Evolutionary conservation across 2,329 filamentous ascomycete species (phyloP).

Genomic region (Tolypocladium inflatum): DNA sequence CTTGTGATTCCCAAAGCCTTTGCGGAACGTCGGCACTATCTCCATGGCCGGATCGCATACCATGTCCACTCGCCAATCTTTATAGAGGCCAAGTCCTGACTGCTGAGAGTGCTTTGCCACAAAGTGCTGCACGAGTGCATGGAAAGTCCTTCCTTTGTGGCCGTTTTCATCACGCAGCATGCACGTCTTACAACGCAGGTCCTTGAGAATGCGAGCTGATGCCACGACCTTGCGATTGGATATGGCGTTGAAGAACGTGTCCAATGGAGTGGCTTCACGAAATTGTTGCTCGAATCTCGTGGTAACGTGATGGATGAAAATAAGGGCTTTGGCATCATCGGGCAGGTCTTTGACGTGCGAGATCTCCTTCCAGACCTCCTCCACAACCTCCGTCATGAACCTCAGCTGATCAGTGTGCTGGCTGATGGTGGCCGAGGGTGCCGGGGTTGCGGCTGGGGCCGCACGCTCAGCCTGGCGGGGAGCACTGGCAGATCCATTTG

Average conservation of each 20-base stretch:
- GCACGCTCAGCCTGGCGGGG: background rate
- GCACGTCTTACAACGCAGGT: constrained; percentile 47
- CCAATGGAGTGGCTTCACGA: constrained; percentile 44
- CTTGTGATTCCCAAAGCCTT: constrained; percentile 17
- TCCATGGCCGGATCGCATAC: constrained; percentile 28
- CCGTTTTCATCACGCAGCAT: constrained; percentile 7
- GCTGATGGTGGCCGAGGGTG: background rate
- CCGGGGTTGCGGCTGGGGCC: background rate
- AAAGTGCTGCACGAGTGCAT: constrained; percentile 53
- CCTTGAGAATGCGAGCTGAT: constrained; percentile 42
- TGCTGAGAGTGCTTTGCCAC: constrained; percentile 30
- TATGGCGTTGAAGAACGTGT: constrained; percentile 49
- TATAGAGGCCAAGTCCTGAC: constrained; percentile 11
- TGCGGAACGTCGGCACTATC: constrained; percentile 17
- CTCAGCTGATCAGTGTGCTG: constrained; percentile 37
- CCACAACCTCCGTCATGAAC: constrained; percentile 43
- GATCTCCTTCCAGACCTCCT: constrained; percentile 54
- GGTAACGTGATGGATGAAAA: constrained; percentile 54
- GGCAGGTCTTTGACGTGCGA: constrained; percentile 51
- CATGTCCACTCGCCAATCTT: constrained; percentile 39
- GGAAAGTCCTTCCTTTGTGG: constrained; percentile 28
- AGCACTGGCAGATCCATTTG: background rate
- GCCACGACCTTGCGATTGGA: constrained; percentile 48
- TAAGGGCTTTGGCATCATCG: constrained; percentile 51
- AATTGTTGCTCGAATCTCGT: constrained; percentile 49